These are phyloP conservation scores for Mortierella claussenii DNA, from an alignment of 192 early-diverging fungal species.

Conservation along the genomic window DNA sequence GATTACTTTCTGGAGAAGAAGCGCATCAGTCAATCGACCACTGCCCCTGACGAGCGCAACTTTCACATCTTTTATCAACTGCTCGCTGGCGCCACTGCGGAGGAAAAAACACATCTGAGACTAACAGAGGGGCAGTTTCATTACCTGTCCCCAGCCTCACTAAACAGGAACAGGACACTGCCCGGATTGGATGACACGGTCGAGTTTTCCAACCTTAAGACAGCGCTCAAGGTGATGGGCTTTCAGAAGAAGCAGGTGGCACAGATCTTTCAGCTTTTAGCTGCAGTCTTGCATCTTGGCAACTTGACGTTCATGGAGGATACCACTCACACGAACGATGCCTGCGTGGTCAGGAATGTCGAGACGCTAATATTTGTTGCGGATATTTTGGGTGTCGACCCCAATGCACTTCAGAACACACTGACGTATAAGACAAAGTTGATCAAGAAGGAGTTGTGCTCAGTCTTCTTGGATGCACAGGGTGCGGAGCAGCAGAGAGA, in stretches of 20 bases:
- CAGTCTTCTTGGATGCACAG: constrained; percentile 80
- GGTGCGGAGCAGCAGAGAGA: constrained; percentile 78
- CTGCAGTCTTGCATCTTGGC: constrained; percentile 88
- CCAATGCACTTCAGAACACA: constrained; percentile 74
- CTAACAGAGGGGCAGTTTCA: constrained; percentile 73
- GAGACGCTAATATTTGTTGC: constrained; percentile 83
- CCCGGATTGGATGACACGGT: constrained; percentile 61
- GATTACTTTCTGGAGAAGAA: constrained; percentile 91
- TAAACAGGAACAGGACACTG: constrained; percentile 63
- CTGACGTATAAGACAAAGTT: constrained; percentile 86
- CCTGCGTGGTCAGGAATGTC: constrained; percentile 79
- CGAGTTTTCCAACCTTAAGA: constrained; percentile 76
- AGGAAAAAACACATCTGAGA: constrained; percentile 81
- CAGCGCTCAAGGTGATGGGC: constrained; percentile 87
- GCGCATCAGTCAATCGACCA: constrained; percentile 69
- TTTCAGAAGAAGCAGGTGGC: constrained; percentile 83
- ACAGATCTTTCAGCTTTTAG: constrained; percentile 86
- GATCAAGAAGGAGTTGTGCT: constrained; percentile 84
- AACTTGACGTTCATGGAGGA: constrained; percentile 85
- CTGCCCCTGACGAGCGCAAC: constrained; percentile 75
- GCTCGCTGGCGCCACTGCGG: constrained; percentile 80
- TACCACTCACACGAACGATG: constrained; percentile 72
- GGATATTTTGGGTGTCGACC: constrained; percentile 82
- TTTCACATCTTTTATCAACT: constrained; percentile 98
- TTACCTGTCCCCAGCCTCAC: constrained; percentile 66